phyloP scores from a whole-genome alignment of 768 basidiomycete genomes.

The Tricholomella constricta region DNA sequence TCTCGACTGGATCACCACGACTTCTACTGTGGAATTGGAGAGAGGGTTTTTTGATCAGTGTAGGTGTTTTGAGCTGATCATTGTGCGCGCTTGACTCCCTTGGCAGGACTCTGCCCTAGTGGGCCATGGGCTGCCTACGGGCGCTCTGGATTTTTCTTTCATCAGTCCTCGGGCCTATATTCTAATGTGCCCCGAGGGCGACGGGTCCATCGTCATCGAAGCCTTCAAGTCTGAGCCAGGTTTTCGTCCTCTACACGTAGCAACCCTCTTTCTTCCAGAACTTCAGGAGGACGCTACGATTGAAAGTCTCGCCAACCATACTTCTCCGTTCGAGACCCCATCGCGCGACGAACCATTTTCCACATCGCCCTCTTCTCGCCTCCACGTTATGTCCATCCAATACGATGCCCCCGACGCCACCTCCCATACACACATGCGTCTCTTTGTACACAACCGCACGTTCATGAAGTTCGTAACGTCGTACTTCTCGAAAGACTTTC shows the following conservation, averaged over 20 bases:
- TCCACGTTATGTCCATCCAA: conserved; percentile 13
- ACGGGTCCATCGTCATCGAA: conserved; percentile 46
- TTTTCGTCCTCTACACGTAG: conserved; percentile 7
- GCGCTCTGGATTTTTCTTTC: conserved; percentile 46
- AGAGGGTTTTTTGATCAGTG: conserved; percentile 17
- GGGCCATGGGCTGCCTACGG: conserved; percentile 23
- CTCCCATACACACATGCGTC: conserved; percentile 2
- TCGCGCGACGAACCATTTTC: conserved; percentile 22
- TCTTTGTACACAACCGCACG: conserved; percentile 9
- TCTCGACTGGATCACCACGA: conserved; percentile 28
- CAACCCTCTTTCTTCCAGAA: conserved; percentile 18
- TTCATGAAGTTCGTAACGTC: conserved; percentile 17
- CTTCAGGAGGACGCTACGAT: conserved; percentile 11
- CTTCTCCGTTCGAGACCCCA: conserved; percentile 32
- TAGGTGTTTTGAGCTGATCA: neutral
- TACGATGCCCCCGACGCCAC: neutral
- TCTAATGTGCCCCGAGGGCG: conserved; percentile 32
- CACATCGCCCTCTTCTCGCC: conserved; percentile 14
- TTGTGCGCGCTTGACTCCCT: neutral
- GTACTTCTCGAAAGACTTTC: neutral
- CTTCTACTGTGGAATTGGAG: conserved; percentile 27
- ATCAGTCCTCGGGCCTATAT: conserved; percentile 45
- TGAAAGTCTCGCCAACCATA: conserved; percentile 26
- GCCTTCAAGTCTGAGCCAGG: conserved; percentile 29
- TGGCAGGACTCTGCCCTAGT: conserved; percentile 3